Percentiles rank a stretch among this genome's conserved stretches.
phyloP scores from a whole-genome alignment of 345 rosid genomes.

The Citrus hindsii region DNA sequence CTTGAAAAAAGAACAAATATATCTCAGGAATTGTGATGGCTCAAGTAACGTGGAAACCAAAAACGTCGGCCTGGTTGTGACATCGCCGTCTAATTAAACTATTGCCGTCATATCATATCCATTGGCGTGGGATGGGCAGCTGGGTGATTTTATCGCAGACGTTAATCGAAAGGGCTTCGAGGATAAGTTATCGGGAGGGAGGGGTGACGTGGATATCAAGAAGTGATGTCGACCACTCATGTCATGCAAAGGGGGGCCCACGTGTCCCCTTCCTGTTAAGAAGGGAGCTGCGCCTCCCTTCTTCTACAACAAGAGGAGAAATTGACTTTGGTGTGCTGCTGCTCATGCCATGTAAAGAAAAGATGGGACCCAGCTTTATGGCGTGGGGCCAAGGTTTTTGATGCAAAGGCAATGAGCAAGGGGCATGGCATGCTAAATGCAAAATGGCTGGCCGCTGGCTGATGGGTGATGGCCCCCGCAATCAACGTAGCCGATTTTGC shows the following conservation, averaged over 20 bases:
- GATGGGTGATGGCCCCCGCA: conserved; percentile 25
- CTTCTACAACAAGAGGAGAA: no score
- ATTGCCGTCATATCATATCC: conserved; percentile 19
- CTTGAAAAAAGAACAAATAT: background rate
- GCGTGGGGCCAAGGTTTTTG: background rate
- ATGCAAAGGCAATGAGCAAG: background rate
- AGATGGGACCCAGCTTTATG: background rate
- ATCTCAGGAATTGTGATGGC: conserved; percentile 7
- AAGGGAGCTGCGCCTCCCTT: background rate
- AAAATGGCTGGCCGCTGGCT: background rate
- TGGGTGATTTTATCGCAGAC: no score
- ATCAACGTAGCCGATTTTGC: conserved; percentile 34
- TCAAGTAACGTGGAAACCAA: conserved; percentile 4
- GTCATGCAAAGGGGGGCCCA: conserved; percentile 31
- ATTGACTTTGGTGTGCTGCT: background rate
- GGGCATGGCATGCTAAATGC: background rate
- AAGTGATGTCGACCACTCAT: conserved; percentile 40
- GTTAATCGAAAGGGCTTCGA: no score
- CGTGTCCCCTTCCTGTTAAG: conserved; percentile 10
- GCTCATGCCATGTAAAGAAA: background rate
- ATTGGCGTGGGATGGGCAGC: no score
- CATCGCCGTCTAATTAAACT: conserved; percentile 26
- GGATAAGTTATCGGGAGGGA: background rate
- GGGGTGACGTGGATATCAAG: conserved; percentile 46
- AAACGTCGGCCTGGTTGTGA: conserved; percentile 18